Percentiles rank a stretch among this genome's conserved stretches.
phyloP scores from a whole-genome alignment of 2,329 filamentous ascomycete genomes.

The Ambrosiella cleistominuta region DNA sequence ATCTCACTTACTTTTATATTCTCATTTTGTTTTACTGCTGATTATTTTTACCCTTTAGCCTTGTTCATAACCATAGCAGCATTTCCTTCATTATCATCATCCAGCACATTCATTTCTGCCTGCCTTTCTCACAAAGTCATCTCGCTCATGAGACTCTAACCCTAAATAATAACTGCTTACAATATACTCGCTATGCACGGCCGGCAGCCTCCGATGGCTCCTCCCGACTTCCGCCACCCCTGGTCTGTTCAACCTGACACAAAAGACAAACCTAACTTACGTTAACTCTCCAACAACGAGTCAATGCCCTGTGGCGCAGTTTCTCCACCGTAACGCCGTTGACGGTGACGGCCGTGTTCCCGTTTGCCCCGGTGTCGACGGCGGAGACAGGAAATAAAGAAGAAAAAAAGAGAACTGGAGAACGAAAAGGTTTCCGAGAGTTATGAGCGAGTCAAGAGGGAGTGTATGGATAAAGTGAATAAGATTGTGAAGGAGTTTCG shows the following conservation, averaged over 20 bases:
- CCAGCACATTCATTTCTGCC: no score
- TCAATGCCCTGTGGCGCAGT: constrained; percentile 49
- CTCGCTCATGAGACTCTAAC: no score
- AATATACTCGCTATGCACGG: no score
- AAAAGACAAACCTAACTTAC: neutral
- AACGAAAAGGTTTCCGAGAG: constrained; percentile 43
- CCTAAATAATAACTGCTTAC: no score
- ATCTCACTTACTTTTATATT: no score
- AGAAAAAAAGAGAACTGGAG: constrained; percentile 26
- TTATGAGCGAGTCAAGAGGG: constrained; percentile 45
- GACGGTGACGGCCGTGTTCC: constrained; percentile 47
- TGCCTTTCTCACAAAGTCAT: no score
- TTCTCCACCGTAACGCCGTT: constrained; percentile 42
- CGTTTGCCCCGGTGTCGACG: constrained; percentile 41
- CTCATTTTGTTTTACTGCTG: no score
- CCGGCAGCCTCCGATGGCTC: neutral
- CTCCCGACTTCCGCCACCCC: neutral
- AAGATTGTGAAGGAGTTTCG: constrained; percentile 49
- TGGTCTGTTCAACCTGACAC: neutral
- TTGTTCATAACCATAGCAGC: no score
- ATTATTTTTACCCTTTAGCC: no score
- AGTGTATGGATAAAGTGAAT: constrained; percentile 43
- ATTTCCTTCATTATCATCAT: no score
- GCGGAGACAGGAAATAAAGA: constrained; percentile 23
- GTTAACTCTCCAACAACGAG: constrained; percentile 39